Conservation (phyloP, 2,329 filamentous ascomycete genomes). For the Aspergillus oerlinghausenensis region DNA sequence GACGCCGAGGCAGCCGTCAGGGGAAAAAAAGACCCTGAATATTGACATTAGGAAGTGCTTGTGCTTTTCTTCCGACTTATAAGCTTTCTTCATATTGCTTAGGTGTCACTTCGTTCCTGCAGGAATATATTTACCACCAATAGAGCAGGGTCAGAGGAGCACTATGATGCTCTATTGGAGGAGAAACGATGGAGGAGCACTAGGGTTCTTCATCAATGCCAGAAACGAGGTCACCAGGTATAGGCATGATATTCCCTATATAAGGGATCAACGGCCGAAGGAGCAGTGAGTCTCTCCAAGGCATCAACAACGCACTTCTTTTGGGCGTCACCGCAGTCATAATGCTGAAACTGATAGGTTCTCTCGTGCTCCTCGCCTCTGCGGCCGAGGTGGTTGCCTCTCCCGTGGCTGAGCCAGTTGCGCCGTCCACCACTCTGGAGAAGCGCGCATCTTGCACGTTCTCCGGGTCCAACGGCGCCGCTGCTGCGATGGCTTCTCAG, state of each 20-base stretch:
- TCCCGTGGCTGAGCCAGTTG: neutral
- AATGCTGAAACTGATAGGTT: neutral
- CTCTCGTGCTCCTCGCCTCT: neutral
- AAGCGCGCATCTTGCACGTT: slow-evolving; percentile 25
- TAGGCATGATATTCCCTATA: neutral
- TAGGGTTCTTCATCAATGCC: neutral
- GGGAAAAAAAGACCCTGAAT: neutral
- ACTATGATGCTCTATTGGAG: neutral
- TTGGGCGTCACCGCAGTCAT: neutral
- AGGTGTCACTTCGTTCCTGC: neutral
- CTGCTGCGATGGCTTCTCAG: slow-evolving; percentile 21
- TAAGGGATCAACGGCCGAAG: neutral
- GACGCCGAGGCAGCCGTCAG: neutral
- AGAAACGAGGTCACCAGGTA: neutral
- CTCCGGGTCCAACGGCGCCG: slow-evolving; percentile 13
- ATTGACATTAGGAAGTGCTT: neutral
- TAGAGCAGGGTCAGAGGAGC: neutral
- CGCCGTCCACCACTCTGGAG: slow-evolving; percentile 1
- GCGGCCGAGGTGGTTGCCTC: neutral
- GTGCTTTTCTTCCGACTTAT: neutral
- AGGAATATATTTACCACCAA: neutral
- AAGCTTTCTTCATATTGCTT: neutral
- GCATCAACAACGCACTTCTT: neutral
- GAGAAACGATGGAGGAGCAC: neutral
- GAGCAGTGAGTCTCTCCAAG: neutral